phyloP scores from a whole-genome alignment of 2,329 filamentous ascomycete species.

The Pyrenochaeta sp. region DNA sequence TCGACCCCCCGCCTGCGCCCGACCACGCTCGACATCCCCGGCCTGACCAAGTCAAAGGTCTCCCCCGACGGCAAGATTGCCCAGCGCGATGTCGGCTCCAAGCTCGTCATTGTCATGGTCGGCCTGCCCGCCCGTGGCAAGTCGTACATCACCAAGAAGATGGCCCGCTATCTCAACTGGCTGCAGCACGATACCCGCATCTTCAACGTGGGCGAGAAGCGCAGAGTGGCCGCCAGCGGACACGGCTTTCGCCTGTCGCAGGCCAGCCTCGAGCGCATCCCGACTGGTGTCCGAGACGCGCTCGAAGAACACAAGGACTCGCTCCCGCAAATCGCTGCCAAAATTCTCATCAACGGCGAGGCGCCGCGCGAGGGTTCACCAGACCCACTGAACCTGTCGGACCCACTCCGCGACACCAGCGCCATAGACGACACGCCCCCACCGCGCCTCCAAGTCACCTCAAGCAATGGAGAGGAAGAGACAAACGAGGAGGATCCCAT shows the following conservation, averaged over 20 bases:
- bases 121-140: conserved; percentile 94
- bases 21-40: conserved; percentile 95
- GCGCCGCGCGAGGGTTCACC: conserved; percentile 47
- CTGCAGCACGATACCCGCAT: conserved; percentile 94
- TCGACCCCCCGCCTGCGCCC: conserved; percentile 85
- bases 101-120: conserved; percentile 98
- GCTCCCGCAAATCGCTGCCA: conserved; percentile 54
- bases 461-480: conserved; percentile 27
- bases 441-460: conserved; percentile 44
- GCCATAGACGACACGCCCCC: conserved; percentile 31
- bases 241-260: conserved; percentile 50
- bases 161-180: conserved; percentile 95
- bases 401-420: conserved; percentile 34
- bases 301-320: conserved; percentile 37
- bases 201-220: conserved; percentile 95
- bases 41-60: conserved; percentile 92
- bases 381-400: conserved; percentile 41
- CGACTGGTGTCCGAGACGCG: conserved; percentile 31
- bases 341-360: conserved; percentile 67
- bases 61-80: conserved; percentile 96
- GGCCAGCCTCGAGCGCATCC: conserved; percentile 35
- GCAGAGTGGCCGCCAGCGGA: conserved; percentile 77
- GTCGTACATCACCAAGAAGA: conserved; percentile 98
- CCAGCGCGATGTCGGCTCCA: conserved; percentile 91
- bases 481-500: conserved; percentile 61